phyloP scores from a whole-genome alignment of 176 grass and related monocot species.

The Carex scoparia region DNA sequence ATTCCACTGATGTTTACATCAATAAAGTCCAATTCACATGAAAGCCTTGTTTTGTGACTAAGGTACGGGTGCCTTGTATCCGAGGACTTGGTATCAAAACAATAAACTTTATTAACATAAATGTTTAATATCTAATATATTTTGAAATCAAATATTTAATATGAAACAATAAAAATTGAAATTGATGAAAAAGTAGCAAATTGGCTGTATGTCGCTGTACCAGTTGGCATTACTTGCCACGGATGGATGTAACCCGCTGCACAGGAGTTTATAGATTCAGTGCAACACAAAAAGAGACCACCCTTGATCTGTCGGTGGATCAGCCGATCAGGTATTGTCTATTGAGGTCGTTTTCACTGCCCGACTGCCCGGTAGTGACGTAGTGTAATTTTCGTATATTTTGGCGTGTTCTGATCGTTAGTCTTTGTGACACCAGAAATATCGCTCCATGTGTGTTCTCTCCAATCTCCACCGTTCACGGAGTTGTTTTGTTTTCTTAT shows the following conservation, averaged over 20 bases:
- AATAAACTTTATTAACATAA: background rate
- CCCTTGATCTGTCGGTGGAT: slow-evolving; percentile 4
- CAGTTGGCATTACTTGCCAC: background rate
- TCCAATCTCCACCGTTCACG: too few relatives aligned
- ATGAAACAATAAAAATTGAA: background rate
- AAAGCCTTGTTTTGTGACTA: background rate
- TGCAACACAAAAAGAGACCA: background rate
- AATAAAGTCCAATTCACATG: background rate
- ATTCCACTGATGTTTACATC: slow-evolving; percentile 10
- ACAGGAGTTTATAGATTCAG: background rate
- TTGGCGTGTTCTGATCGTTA: background rate
- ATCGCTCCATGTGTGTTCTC: too few relatives aligned
- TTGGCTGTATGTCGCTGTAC: too few relatives aligned
- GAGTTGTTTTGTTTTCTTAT: background rate
- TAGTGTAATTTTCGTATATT: background rate
- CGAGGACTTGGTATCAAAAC: background rate
- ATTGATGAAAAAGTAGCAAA: background rate
- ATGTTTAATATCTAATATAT: background rate
- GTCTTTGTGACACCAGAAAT: background rate
- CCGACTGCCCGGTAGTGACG: background rate
- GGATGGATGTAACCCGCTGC: background rate
- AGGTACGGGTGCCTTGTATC: background rate
- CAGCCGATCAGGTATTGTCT: background rate
- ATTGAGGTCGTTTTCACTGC: background rate
- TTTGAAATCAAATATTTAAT: background rate